Base-by-base conservation (phyloP, 2,329 filamentous ascomycete genomes). In the Didymella pomorum region DNA sequence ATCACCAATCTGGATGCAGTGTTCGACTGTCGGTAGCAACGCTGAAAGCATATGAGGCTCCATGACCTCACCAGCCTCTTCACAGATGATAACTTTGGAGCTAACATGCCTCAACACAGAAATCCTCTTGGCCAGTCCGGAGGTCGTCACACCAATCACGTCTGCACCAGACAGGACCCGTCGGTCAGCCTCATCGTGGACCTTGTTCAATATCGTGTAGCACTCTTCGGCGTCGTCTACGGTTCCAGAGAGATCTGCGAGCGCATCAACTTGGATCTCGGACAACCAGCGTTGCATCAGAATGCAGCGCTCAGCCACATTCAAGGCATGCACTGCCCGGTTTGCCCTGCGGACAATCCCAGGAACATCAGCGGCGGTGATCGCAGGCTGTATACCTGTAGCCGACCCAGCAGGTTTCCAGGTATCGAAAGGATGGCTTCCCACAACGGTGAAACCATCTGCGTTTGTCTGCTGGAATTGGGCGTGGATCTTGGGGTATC, bases 31-130 rank as follows among this genome's bases (percentile, higher is more conserved):
- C 0, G 87, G 86, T 0, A 88, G 75, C 4, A 90, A 70, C 0
- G 87, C 81, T 0, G 85, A 85, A 1, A 90, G 69, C 2, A 85
- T 76, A 58, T 90, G 87, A 0, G 85, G 79, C 69, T 91, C 89
- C 29, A 90, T 77, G 0, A 91, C 85, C 61, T 91, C 88, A 0
- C 84, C 88, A 1, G 88, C 88, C 66, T 91, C 88, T 69, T 91
- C 88, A 31, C 85, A 89, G 1, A 91, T 70, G 16, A 91, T 71
- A 0, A 89, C 82, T 59, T 88, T 88, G 29, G 78, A 76, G 7
- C 74, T 68, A 1, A 88, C 58, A 8, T 79, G 78, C 8, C 80
- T 78, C 0, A 90, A 75, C 1, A 84, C 62, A 0, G 79, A 71
- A 0, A 86, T 71, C 16, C 84, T 76, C 74, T 67, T 86, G 79